Percentiles rank a stretch among this genome's conserved stretches.
phyloP scores from a whole-genome alignment of 2,329 filamentous ascomycete genomes.

The Diatrype stigma region DNA sequence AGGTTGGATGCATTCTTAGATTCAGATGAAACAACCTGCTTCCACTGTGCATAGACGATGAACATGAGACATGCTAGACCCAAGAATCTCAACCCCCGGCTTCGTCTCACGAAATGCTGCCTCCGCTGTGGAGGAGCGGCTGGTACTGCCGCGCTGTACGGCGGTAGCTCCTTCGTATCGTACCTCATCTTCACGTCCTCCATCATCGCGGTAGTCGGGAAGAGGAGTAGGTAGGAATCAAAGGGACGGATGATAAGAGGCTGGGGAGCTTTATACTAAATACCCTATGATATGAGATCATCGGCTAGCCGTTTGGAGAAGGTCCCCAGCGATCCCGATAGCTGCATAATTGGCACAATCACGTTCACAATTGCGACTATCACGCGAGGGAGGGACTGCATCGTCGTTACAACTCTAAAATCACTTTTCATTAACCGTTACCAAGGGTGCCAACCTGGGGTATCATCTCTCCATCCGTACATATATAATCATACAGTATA shows the following conservation, averaged over 20 bases:
- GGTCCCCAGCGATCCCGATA: slow-evolving; percentile 4
- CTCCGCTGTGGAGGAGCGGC: slow-evolving; percentile 24
- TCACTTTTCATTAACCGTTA: too few relatives aligned
- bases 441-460: too few relatives aligned
- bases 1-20: slow-evolving; percentile 27
- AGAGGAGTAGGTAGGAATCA: neutral
- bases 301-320: slow-evolving; percentile 9
- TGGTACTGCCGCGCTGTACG: slow-evolving; percentile 37
- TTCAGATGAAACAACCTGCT: slow-evolving; percentile 28
- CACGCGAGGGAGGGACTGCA: too few relatives aligned
- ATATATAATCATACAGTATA: too few relatives aligned
- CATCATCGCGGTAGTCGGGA: neutral
- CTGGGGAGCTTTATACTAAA: slow-evolving; percentile 4
- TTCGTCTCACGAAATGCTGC: slow-evolving; percentile 35
- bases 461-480: too few relatives aligned
- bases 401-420: too few relatives aligned
- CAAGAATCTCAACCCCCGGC: slow-evolving; percentile 39
- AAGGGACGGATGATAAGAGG: slow-evolving; percentile 6
- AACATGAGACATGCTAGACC: slow-evolving; percentile 46
- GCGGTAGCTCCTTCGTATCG: slow-evolving; percentile 42
- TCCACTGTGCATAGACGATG: slow-evolving; percentile 47
- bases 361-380: too few relatives aligned
- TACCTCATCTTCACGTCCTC: slow-evolving; percentile 17
- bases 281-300: slow-evolving; percentile 3
- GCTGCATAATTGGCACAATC: too few relatives aligned